Base-by-base conservation (phyloP, 371 early-diverging fungal species). In the Mortierella sp. region DNA sequence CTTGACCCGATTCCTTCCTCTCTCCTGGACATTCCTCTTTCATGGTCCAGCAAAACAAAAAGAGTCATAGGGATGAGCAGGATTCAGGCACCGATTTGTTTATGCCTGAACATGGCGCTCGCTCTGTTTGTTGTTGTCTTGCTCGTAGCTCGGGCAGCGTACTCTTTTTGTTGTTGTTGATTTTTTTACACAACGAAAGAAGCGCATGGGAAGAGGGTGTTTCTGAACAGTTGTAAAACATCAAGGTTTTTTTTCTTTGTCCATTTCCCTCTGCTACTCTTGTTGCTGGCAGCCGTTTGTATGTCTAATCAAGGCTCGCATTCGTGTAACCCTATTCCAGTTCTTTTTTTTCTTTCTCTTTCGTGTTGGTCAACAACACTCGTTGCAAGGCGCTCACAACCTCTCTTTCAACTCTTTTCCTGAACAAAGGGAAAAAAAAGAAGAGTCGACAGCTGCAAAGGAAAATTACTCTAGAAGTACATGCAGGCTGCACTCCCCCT, bases 401-500 rank as follows among this genome's bases (percentile, higher is more conserved):
- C 28, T 4, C 59, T 31, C 31, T 31, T 14, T 28, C 5, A 11
- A 59, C 59, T 28, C 28, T 11, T 57, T 28, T 59, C 13, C 31
- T 59, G 31, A 50, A 50, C 2, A 16, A 14, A 11, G 13, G 50
- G 13, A 46, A 16, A 14, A 14, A 16, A 16, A 61, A 31, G 34
- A 31, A 61, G 61, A 61, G 61, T 61, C 34, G 61, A 61, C 61
- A 61, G 31, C 61, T 61, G 61, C 61, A 61, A 14, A 28, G 57
- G 31, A 26, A 31, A 31, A 31, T 2, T 19, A 61, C 16, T 1
- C 14, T 2, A 31, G 31, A 31, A 31, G 61, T 59, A 64, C 64
- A 21, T 64, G 43, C 6, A 40, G 6, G 4, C 43, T 40, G 43
- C 43, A 64, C 40, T 16, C 9, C 2, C 34, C 31, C 16, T 50